Conservation (phyloP, 305 asterid species). For the Fraxinus dipetala region DNA sequence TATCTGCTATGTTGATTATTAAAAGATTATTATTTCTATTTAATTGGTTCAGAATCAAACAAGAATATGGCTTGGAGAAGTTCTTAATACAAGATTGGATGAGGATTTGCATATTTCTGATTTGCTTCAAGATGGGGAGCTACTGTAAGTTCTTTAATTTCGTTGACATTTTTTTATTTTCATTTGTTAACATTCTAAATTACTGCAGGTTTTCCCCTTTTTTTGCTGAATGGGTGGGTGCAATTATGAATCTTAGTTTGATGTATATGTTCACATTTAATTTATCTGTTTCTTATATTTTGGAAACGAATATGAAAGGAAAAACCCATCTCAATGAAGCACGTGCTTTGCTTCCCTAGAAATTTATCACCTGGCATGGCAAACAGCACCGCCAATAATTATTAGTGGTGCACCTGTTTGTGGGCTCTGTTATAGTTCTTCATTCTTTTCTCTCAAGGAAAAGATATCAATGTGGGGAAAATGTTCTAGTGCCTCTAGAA, state of each 20-base stretch:
- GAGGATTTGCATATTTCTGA: conserved; percentile 60
- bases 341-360: background rate
- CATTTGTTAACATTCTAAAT: background rate
- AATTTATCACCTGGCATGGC: background rate
- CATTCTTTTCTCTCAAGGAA: background rate
- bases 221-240: background rate
- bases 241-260: conserved; percentile 19
- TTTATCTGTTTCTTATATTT: background rate
- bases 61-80: conserved; percentile 82
- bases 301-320: background rate
- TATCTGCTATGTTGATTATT: background rate
- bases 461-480: background rate
- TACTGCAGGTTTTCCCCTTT: background rate
- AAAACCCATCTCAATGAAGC: background rate
- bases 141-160: conserved; percentile 53
- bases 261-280: background rate
- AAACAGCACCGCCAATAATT: background rate
- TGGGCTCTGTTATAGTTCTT: background rate
- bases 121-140: conserved; percentile 90
- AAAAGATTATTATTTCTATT: too few species aligned
- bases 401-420: background rate
- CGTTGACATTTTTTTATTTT: background rate
- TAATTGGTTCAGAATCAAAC: conserved; percentile 60
- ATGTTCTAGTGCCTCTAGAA: background rate
- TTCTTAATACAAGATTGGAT: conserved; percentile 54